phyloP scores from a whole-genome alignment of 148 eudicot genomes.

The Cornus kousa region DNA sequence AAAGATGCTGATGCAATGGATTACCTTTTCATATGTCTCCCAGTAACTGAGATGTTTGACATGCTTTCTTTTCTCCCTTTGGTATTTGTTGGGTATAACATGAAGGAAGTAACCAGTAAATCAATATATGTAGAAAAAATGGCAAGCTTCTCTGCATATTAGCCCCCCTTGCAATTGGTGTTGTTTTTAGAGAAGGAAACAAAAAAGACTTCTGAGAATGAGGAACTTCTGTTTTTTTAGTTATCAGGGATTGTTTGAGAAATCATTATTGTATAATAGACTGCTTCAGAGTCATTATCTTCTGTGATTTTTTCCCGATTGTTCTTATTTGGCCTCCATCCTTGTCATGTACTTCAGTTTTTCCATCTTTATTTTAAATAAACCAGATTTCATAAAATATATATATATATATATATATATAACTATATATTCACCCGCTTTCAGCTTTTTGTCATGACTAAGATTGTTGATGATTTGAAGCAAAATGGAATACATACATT shows the following conservation, averaged over 20 bases:
- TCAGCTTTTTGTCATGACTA: neutral
- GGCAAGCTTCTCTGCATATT: too few species aligned
- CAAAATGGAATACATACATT: slow-evolving; percentile 44
- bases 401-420: neutral
- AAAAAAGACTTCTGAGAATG: neutral
- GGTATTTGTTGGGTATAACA: too few species aligned
- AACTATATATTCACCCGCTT: neutral
- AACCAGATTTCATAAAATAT: neutral
- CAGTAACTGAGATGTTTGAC: neutral
- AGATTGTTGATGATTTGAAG: neutral
- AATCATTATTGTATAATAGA: neutral
- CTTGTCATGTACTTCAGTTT: neutral
- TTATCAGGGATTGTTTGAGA: neutral
- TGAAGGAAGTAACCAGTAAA: too few species aligned
- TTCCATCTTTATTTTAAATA: neutral
- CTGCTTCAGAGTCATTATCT: too few species aligned
- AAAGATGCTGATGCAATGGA: neutral
- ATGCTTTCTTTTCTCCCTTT: too few species aligned
- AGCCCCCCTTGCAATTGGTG: too few species aligned
- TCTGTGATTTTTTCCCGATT: neutral
- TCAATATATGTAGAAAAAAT: too few species aligned
- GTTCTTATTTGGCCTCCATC: neutral
- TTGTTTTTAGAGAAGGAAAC: neutral
- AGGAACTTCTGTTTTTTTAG: neutral
- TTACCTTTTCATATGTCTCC: neutral